These are phyloP conservation scores for Cyamopsis tetragonoloba DNA, from an alignment of 306 rosid species.

Conservation along the genomic window DNA sequence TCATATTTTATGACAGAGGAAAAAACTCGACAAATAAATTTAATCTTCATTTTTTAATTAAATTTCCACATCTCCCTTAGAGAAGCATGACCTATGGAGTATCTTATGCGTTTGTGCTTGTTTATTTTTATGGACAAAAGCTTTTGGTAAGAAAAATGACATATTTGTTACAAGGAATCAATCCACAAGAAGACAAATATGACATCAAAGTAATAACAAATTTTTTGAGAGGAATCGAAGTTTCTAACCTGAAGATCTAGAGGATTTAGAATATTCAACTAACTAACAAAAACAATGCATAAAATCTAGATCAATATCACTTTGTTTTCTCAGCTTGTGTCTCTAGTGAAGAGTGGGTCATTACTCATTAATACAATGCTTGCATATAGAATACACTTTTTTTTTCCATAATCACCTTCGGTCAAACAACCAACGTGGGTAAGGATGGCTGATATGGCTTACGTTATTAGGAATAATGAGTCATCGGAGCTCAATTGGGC, in stretches of 20 bases:
- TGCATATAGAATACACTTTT: no score
- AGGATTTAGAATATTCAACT: slow-evolving; percentile 4
- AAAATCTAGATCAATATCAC: not conserved
- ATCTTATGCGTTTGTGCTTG: slow-evolving; percentile 21
- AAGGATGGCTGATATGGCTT: no score
- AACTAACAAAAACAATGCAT: not conserved
- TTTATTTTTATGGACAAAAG: slow-evolving; percentile 30
- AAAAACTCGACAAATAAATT: no score
- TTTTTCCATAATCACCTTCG: no score
- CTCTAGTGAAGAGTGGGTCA: not conserved
- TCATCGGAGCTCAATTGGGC: no score
- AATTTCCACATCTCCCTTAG: no score
- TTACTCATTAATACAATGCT: not conserved
- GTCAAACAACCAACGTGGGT: no score
- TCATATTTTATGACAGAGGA: no score
- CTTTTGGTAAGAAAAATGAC: slow-evolving; percentile 34
- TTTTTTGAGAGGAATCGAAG: slow-evolving; percentile 26
- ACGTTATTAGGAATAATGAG: no score
- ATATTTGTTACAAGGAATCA: slow-evolving; percentile 28
- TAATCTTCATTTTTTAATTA: no score
- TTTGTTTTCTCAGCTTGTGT: slow-evolving; percentile 35
- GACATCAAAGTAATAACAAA: slow-evolving; percentile 24
- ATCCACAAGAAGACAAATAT: slow-evolving; percentile 32
- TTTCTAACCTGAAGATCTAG: slow-evolving; percentile 26
- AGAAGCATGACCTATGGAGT: slow-evolving; percentile 11